phyloP scores from a whole-genome alignment of 1,139 yeast species.

The Candida glucosophila region DNA sequence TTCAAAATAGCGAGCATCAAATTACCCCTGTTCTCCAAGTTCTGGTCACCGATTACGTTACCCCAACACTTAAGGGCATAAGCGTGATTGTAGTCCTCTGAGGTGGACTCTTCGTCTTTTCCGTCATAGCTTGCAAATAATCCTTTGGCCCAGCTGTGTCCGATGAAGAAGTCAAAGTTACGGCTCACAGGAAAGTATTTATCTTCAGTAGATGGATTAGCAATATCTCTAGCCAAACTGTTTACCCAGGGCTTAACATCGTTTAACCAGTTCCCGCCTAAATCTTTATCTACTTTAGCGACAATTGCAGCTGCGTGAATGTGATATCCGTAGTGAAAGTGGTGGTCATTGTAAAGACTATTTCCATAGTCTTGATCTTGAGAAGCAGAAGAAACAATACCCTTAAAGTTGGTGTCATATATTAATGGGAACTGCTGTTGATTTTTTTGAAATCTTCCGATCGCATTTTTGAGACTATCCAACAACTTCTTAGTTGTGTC shows the following conservation, averaged over 20 bases:
- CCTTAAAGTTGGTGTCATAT: constrained; percentile 57
- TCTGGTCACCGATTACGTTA: constrained; percentile 45
- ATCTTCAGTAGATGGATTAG: constrained; percentile 52
- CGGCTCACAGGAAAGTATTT: constrained; percentile 58
- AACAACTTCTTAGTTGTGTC: constrained; percentile 30
- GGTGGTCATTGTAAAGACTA: constrained; percentile 64
- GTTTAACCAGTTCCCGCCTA: constrained; percentile 51
- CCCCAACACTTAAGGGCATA: constrained; percentile 76
- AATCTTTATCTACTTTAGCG: constrained; percentile 46
- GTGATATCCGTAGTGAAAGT: constrained; percentile 66
- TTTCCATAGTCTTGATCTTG: constrained; percentile 57
- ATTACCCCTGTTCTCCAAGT: constrained; percentile 62
- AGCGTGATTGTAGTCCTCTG: constrained; percentile 67
- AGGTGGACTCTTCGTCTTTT: constrained; percentile 63
- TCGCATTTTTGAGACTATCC: constrained; percentile 41
- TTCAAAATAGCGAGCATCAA: constrained; percentile 53
- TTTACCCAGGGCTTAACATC: constrained; percentile 59
- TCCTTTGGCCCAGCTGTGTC: constrained; percentile 77
- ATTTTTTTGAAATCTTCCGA: constrained; percentile 44
- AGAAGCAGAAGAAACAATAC: constrained; percentile 51
- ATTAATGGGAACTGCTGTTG: constrained; percentile 46
- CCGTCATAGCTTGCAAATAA: constrained; percentile 58
- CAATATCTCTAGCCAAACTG: constrained; percentile 57
- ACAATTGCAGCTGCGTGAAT: constrained; percentile 64
- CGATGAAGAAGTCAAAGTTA: constrained; percentile 62